Evolutionary conservation across 345 rosid genomes (phyloP).

Genomic region (Populus deltoides): DNA sequence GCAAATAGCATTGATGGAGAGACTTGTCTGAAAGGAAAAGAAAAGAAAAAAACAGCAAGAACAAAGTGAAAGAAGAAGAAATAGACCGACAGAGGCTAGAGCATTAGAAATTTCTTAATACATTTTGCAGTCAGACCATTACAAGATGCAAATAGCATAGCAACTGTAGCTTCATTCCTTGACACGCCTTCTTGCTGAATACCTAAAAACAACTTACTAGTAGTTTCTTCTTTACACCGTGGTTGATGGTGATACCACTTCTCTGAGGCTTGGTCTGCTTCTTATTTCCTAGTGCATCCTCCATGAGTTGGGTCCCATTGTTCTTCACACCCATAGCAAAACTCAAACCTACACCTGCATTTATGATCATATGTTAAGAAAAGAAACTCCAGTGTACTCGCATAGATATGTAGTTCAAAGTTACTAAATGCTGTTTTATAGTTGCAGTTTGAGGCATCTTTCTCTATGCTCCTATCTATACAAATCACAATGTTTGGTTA

Average conservation of each 20-base stretch:
- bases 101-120: neutral
- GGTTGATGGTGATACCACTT: neutral
- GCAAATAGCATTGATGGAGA: too few relatives aligned
- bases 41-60: too few relatives aligned
- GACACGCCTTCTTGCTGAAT: neutral
- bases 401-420: neutral
- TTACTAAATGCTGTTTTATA: neutral
- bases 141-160: neutral
- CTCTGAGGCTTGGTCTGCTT: neutral
- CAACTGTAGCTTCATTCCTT: neutral
- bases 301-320: slow-evolving; percentile 31
- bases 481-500: too few relatives aligned
- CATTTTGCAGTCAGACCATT: neutral
- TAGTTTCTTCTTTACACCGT: neutral
- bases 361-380: neutral
- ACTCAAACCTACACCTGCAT: slow-evolving; percentile 43
- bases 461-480: neutral
- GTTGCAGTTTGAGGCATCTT: neutral
- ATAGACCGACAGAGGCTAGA: too few relatives aligned
- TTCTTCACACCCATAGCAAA: slow-evolving; percentile 46
- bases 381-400: neutral
- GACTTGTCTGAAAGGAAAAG: too few relatives aligned
- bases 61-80: too few relatives aligned
- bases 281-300: slow-evolving; percentile 25
- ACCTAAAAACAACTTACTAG: neutral